These are phyloP conservation scores for Spinellus fusiger DNA, from an alignment of 192 early-diverging fungal species.

Conservation along the genomic window DNA sequence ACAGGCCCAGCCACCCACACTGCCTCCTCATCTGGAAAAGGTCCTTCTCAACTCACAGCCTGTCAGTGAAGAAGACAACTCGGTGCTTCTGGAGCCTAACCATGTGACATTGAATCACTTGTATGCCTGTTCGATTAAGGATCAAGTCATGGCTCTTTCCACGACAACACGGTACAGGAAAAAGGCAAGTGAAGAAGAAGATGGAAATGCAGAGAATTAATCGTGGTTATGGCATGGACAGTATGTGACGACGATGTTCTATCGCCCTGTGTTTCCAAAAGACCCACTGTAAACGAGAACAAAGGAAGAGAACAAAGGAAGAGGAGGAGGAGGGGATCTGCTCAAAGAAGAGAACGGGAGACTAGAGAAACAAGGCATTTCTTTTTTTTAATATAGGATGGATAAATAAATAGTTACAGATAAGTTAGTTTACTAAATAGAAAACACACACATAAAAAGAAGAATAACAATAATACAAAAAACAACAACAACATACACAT, in stretches of 20 bases:
- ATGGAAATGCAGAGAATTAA: not conserved
- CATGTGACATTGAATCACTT: conserved; percentile 94
- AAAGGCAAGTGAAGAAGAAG: conserved; percentile 49
- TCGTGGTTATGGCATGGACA: conserved; percentile 5
- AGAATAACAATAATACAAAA: too few relatives aligned
- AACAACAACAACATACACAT: not conserved
- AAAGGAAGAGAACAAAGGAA: not conserved
- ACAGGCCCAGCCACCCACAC: conserved; percentile 63
- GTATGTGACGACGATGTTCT: conserved; percentile 43
- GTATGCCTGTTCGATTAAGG: conserved; percentile 92
- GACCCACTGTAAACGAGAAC: not conserved
- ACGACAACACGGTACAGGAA: conserved; percentile 88
- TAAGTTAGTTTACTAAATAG: too few relatives aligned
- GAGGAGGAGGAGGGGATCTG: too few relatives aligned
- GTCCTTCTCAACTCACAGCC: conserved; percentile 79
- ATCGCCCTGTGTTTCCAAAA: conserved; percentile 29
- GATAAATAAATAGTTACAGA: too few relatives aligned
- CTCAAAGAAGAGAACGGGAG: too few relatives aligned
- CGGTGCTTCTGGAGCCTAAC: conserved; percentile 79
- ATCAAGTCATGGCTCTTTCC: conserved; percentile 92
- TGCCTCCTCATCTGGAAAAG: conserved; percentile 91
- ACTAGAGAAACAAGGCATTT: too few relatives aligned
- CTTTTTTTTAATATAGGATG: too few relatives aligned
- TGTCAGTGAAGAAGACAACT: conserved; percentile 71
- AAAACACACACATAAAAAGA: too few relatives aligned